Base-by-base conservation (phyloP, 225 moss, liverwort and hornwort species). In the Pseudoscleropodium purum region DNA sequence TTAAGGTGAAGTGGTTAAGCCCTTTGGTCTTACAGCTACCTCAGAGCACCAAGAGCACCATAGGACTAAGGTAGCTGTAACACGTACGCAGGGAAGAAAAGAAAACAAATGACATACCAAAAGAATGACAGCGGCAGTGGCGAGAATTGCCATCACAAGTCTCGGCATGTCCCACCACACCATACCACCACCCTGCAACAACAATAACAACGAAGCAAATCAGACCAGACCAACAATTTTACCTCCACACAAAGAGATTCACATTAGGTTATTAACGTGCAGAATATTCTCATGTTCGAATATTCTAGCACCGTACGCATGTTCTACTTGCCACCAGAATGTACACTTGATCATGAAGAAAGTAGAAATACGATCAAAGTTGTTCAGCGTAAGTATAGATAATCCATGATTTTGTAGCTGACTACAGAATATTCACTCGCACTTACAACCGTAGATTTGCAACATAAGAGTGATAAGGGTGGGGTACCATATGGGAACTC, bases 111-210 rank as follows among this genome's bases (percentile, higher is more conserved):
- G 33, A 21, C 87, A 80, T 87, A 97, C 98, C 97, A 68, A 92
- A 79, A 67, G 88, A 92, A 85, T 93, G 91, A 85, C 98, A 98
- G 43, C 92, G 93, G 87, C 98, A 98, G 85, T 93, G 94, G 68
- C 93, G 96, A 92, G 90, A 80, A 56, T 92, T 95, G 75, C 94
- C 92, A 69, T 94, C 93, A 88, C 98, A 98, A 66, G 87, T 90
- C 86, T 97, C 96, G 17, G 90, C 89, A 75, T 98, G 98, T n/a
- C 98, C 98, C 84, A 98, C 98, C 65, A 97, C 93, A 85, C 98
- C 98, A 84, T 98, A 98, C 98, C 98, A 98, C 98, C 98, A 98
- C 83, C 98, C 98, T 98, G 94, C 78, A 89, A 87, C 45, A 81
- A 85, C 60, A 90, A 82, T n/a, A 86, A 80, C n/a, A 83, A 74